These are phyloP conservation scores for Asclepias syriaca DNA, from an alignment of 257 asterid genomes.

Conservation along the genomic window DNA sequence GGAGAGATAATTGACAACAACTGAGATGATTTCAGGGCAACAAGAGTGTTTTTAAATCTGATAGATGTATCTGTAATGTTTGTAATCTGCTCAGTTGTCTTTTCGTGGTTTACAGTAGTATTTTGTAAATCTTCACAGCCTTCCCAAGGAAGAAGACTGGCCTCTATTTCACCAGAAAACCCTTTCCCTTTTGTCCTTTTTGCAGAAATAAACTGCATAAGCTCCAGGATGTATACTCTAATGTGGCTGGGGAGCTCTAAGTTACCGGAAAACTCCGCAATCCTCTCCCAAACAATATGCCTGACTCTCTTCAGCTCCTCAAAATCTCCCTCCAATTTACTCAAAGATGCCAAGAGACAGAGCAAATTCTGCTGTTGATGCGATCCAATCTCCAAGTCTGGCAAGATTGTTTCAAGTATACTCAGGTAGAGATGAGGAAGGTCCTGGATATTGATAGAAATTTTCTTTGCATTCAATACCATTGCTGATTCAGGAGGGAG, in stretches of 20 bases:
- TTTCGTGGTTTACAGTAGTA: constrained; percentile 24
- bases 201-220: constrained; percentile 74
- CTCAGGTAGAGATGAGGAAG: constrained; percentile 60
- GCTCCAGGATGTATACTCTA: constrained; percentile 74
- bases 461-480: constrained; percentile 15
- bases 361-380: constrained; percentile 39
- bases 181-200: constrained; percentile 37
- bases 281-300: constrained; percentile 65
- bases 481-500: constrained; percentile 36
- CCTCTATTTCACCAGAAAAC: constrained; percentile 31
- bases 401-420: constrained; percentile 53
- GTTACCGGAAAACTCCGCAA: constrained; percentile 62
- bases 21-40: constrained; percentile 86
- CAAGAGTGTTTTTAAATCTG: constrained; percentile 58
- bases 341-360: constrained; percentile 61
- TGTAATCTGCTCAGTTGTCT: constrained; percentile 29
- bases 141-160: constrained; percentile 75
- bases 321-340: constrained; percentile 65
- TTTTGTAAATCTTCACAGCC: constrained; percentile 62
- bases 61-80: constrained; percentile 35
- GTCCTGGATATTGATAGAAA: constrained; percentile 44
- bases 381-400: constrained; percentile 50
- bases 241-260: constrained; percentile 60
- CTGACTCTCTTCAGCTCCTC: constrained; percentile 59
- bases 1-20: constrained; percentile 64